A percentile compares a stretch with the other conserved stretches of the same genome.
phyloP scores from a whole-genome alignment of 495 filamentous ascomycete genomes.

The Astrocystis sublimbata region DNA sequence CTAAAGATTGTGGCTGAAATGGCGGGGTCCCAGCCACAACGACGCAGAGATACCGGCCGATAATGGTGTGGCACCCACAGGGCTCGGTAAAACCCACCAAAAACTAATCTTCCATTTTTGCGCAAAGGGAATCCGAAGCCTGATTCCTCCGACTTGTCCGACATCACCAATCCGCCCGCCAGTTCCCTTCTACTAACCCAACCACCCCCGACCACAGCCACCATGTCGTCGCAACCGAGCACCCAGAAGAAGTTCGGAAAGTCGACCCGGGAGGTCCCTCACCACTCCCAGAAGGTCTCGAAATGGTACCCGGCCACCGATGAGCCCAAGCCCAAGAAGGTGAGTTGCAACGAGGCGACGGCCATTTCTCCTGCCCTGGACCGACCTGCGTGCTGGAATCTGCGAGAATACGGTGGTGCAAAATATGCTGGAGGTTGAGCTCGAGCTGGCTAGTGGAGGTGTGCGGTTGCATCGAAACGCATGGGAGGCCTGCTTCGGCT shows the following conservation, averaged over 20 bases:
- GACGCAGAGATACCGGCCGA: slow-evolving; percentile 12
- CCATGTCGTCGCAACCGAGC: slow-evolving; percentile 71
- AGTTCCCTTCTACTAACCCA: slow-evolving; percentile 39
- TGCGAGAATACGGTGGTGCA: neutral
- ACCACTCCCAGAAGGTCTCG: slow-evolving; percentile 83
- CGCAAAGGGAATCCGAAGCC: slow-evolving; percentile 36
- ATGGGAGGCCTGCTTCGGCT: slow-evolving; percentile 17
- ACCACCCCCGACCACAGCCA: slow-evolving; percentile 42
- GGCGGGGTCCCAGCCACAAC: slow-evolving; percentile 24
- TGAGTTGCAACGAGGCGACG: slow-evolving; percentile 52
- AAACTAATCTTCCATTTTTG: slow-evolving; percentile 37
- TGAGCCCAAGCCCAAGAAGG: slow-evolving; percentile 87
- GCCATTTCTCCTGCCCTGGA: neutral
- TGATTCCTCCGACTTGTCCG: slow-evolving; percentile 22
- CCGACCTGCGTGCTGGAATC: neutral
- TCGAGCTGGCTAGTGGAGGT: neutral
- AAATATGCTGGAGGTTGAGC: neutral
- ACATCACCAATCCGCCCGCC: slow-evolving; percentile 34
- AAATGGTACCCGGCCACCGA: slow-evolving; percentile 99
- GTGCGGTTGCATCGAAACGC: neutral
- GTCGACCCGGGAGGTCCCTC: slow-evolving; percentile 86
- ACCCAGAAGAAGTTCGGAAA: slow-evolving; percentile 97
- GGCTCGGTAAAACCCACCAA: slow-evolving; percentile 42
- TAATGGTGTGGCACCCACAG: slow-evolving; percentile 33
- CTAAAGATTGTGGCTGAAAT: slow-evolving; percentile 8